A percentile compares a stretch with the other conserved stretches of the same genome.
phyloP scores from a whole-genome alignment of 768 basidiomycete genomes.

The Hericium erinaceus region DNA sequence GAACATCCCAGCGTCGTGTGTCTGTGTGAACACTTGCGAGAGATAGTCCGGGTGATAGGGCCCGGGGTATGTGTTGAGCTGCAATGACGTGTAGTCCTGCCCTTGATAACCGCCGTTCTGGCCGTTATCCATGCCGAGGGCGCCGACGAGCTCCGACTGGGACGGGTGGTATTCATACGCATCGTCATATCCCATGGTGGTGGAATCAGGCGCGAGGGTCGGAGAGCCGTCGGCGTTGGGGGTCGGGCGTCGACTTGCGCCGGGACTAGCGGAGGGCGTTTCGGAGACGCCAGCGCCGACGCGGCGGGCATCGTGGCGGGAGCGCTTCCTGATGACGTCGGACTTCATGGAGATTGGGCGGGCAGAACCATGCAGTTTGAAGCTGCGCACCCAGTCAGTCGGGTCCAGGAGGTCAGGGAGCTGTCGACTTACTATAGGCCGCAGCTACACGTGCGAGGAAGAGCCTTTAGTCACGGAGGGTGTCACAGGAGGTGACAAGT shows the following conservation, averaged over 20 bases:
- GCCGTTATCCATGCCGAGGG: slow-evolving; percentile 27
- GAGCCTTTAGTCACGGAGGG: too few species aligned
- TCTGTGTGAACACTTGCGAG: slow-evolving; percentile 36
- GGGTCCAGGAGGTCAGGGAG: background rate
- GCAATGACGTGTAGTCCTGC: slow-evolving; percentile 28
- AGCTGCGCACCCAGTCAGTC: slow-evolving; percentile 27
- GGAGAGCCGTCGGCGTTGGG: slow-evolving; percentile 50
- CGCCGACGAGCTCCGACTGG: slow-evolving; percentile 46
- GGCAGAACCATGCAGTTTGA: slow-evolving; percentile 78
- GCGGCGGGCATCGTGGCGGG: slow-evolving; percentile 70
- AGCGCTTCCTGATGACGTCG: slow-evolving; percentile 81
- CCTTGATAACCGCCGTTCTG: slow-evolving; percentile 22
- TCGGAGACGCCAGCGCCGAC: slow-evolving; percentile 36
- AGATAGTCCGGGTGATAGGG: slow-evolving; percentile 72
- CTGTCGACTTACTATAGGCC: slow-evolving; percentile 54
- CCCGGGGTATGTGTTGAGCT: slow-evolving; percentile 43
- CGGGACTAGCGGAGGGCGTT: slow-evolving; percentile 69
- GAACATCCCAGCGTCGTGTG: slow-evolving; percentile 47
- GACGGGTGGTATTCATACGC: slow-evolving; percentile 26
- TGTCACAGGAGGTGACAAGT: background rate
- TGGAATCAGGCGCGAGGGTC: slow-evolving; percentile 62
- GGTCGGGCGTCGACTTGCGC: slow-evolving; percentile 64
- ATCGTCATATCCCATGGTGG: slow-evolving; percentile 45
- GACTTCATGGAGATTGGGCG: slow-evolving; percentile 90
- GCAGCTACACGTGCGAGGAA: slow-evolving; percentile 36